Percentiles rank a stretch among this genome's conserved stretches.
These are phyloP conservation scores for Sporothrix variecibatus DNA, from an alignment of 2,329 filamentous ascomycete genomes.

Conservation along the genomic window DNA sequence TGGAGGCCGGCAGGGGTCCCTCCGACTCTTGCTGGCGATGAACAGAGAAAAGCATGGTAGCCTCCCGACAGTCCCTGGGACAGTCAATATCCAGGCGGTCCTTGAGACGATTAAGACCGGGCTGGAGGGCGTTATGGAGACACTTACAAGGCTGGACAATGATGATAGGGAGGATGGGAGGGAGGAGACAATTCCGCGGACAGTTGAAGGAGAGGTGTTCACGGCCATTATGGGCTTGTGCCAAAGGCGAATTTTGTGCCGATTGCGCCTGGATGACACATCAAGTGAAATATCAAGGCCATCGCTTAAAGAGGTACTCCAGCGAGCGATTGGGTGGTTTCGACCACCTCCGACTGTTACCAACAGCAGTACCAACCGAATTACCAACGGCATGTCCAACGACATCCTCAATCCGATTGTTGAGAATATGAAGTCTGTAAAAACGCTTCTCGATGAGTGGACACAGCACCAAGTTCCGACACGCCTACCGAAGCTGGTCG, in stretches of 20 bases:
- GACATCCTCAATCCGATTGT: not conserved
- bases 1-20: not conserved
- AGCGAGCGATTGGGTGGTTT: not conserved
- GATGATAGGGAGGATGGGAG: not conserved
- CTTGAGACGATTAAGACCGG: not conserved
- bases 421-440: not conserved
- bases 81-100: not conserved
- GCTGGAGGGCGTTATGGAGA: not conserved
- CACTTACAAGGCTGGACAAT: not conserved
- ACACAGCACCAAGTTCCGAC: not conserved
- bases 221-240: not conserved
- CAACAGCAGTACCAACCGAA: not conserved
- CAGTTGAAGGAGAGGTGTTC: not conserved
- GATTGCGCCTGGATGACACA: not conserved
- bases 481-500: not conserved
- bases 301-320: not conserved
- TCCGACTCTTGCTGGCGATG: not conserved
- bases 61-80: not conserved
- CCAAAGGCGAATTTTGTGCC: not conserved
- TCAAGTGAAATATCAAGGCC: not conserved
- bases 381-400: not conserved
- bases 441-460: not conserved
- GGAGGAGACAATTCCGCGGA: not conserved
- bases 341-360: not conserved
- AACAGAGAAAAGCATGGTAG: not conserved